A percentile compares a stretch with the other conserved stretches of the same genome.
phyloP scores from a whole-genome alignment of 1,284 basidiomycete genomes.

The Clitocybe nebularis region DNA sequence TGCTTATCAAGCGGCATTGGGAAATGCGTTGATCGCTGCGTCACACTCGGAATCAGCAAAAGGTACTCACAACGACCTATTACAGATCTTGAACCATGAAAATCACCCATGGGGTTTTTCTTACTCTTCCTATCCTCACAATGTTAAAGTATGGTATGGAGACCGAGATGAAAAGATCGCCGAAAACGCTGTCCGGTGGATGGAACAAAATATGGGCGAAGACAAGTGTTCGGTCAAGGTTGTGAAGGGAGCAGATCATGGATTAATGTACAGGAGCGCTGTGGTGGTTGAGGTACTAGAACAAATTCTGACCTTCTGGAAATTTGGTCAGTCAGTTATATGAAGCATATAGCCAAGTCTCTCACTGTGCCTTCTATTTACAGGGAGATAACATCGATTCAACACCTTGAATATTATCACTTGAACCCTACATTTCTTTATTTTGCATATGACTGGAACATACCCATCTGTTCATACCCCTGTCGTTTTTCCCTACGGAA shows the following conservation, averaged over 20 bases:
- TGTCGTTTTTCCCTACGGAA: too few species aligned
- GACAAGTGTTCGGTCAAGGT: conserved; percentile 76
- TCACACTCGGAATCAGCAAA: conserved; percentile 92
- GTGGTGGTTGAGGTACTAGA: conserved; percentile 90
- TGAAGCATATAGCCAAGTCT: conserved; percentile 12
- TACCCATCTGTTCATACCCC: too few species aligned
- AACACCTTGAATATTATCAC: too few species aligned
- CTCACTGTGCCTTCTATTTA: conserved; percentile 6
- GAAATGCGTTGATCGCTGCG: conserved; percentile 86
- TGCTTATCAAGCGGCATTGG: conserved; percentile 66
- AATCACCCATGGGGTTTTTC: conserved; percentile 83
- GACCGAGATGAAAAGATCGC: conserved; percentile 91
- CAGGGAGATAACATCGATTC: too few species aligned
- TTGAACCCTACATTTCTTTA: too few species aligned
- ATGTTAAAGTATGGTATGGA: conserved; percentile 91
- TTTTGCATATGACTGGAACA: too few species aligned
- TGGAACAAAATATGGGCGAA: conserved; percentile 82
- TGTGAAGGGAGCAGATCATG: conserved; percentile 86
- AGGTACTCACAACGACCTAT: conserved; percentile 86
- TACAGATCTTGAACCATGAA: conserved; percentile 88
- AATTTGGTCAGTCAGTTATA: conserved; percentile 16
- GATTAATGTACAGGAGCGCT: conserved; percentile 85
- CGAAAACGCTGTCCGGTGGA: conserved; percentile 84
- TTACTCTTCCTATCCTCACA: conserved; percentile 72
- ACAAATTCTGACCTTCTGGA: conserved; percentile 59